phyloP scores from a whole-genome alignment of 2,329 filamentous ascomycete genomes.

The Fusarium lyarnte region DNA sequence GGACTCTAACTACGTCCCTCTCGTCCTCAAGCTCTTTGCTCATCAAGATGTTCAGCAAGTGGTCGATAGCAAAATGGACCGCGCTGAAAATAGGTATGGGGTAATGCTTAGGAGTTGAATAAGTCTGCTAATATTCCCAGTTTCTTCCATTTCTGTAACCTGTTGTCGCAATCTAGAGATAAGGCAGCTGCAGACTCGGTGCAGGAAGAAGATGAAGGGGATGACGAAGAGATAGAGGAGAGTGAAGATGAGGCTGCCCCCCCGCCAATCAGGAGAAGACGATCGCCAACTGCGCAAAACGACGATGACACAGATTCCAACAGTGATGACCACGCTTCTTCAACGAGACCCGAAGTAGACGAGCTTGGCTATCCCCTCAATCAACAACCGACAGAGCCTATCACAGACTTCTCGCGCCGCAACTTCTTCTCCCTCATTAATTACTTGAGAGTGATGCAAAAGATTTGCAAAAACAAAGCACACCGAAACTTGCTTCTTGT shows the following conservation, averaged over 20 bases:
- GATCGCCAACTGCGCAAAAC: constrained; percentile 54
- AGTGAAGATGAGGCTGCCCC: constrained; percentile 83
- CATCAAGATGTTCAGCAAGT: constrained; percentile 93
- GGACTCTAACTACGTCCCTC: constrained; percentile 92
- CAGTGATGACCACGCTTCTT: constrained; percentile 46
- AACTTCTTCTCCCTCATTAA: constrained; percentile 97
- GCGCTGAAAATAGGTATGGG: constrained; percentile 78
- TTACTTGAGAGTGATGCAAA: constrained; percentile 95
- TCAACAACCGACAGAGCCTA: constrained; percentile 76
- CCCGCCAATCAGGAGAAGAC: constrained; percentile 77
- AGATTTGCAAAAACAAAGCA: constrained; percentile 94
- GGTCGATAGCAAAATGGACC: constrained; percentile 85
- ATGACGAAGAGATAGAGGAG: constrained; percentile 53
- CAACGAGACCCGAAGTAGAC: constrained; percentile 73
- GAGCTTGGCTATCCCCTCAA: constrained; percentile 85
- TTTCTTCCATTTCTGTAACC: constrained; percentile 91
- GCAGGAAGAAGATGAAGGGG: constrained; percentile 50
- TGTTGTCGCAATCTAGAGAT: constrained; percentile 64
- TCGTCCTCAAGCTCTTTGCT: constrained; percentile 92
- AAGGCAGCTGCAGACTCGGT: constrained; percentile 47
- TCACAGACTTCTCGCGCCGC: constrained; percentile 90
- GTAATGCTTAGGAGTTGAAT: background rate
- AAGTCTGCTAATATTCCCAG: constrained; percentile 53
- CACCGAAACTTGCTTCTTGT: constrained; percentile 94
- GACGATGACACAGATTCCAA: constrained; percentile 43